phyloP scores from a whole-genome alignment of 305 asterid species.

The Plantago lanceolata region DNA sequence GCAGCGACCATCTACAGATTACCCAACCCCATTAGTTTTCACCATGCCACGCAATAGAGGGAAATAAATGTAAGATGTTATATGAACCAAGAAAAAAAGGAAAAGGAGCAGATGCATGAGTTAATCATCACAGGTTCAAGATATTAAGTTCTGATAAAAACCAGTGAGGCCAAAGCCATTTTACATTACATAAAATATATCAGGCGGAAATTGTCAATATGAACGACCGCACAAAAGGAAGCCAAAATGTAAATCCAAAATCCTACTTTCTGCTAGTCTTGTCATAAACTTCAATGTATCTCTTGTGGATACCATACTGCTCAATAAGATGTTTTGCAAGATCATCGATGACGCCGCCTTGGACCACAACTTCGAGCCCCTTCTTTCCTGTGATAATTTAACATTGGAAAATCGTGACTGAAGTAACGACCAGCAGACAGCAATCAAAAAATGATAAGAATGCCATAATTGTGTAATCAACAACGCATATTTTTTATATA shows the following conservation, averaged over 20 bases:
- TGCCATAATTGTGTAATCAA: not conserved
- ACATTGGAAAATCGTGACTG: not conserved
- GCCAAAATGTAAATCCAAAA: slow-evolving; percentile 21
- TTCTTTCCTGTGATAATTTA: slow-evolving; percentile 52
- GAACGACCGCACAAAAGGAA: not conserved
- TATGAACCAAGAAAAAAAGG: too few species aligned
- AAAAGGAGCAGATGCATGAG: too few species aligned
- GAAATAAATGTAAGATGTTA: too few species aligned
- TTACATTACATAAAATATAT: too few species aligned
- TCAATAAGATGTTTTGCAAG: slow-evolving; percentile 78
- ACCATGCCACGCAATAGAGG: too few species aligned
- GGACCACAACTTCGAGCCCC: slow-evolving; percentile 87
- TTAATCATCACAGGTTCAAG: too few species aligned
- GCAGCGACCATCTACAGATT: too few species aligned
- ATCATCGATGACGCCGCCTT: slow-evolving; percentile 93
- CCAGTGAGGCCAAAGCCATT: too few species aligned
- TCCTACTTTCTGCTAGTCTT: slow-evolving; percentile 65
- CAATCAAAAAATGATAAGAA: not conserved
- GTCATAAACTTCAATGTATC: slow-evolving; percentile 85
- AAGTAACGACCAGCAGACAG: slow-evolving; percentile 2
- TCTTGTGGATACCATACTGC: slow-evolving; percentile 76
- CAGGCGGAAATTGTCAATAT: not conserved
- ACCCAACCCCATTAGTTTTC: too few species aligned
- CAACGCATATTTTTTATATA: too few species aligned
- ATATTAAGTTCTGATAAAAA: too few species aligned